Conservation (phyloP, 768 basidiomycete genomes). For the Podaxis rugospora region DNA sequence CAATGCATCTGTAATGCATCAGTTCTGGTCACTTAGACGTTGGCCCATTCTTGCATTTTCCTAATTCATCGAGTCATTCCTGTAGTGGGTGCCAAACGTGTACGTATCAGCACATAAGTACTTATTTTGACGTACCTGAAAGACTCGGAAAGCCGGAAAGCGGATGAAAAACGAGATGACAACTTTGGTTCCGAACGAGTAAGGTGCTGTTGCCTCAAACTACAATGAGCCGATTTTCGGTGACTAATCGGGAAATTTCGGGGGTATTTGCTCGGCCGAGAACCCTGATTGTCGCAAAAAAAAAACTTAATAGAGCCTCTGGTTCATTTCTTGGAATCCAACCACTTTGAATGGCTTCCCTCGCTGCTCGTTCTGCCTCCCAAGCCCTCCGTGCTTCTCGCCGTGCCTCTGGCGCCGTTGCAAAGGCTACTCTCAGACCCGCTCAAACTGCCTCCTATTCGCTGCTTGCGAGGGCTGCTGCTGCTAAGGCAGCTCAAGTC, state of each 20-base stretch:
- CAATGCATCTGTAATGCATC: too few species aligned
- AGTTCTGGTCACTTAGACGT: too few species aligned
- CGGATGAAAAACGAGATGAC: too few species aligned
- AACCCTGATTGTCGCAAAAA: slow-evolving; percentile 13
- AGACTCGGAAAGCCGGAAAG: background rate
- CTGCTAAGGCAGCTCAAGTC: slow-evolving; percentile 32
- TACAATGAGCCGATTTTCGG: background rate
- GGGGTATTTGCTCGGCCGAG: slow-evolving; percentile 13
- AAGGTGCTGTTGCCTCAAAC: background rate
- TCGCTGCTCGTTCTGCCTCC: slow-evolving; percentile 56
- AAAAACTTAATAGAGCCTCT: slow-evolving; percentile 12
- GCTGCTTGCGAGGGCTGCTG: slow-evolving; percentile 49
- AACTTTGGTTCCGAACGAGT: too few species aligned
- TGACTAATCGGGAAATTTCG: background rate
- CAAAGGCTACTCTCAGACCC: slow-evolving; percentile 34
- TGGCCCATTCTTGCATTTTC: too few species aligned
- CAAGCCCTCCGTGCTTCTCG: slow-evolving; percentile 64
- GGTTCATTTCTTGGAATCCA: slow-evolving; percentile 11
- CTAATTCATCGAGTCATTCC: too few species aligned
- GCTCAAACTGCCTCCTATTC: slow-evolving; percentile 64
- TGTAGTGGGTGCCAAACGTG: too few species aligned
- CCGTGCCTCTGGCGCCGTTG: slow-evolving; percentile 51
- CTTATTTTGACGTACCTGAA: background rate
- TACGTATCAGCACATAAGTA: background rate
- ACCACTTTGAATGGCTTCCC: slow-evolving; percentile 52